Conservation (phyloP, 306 rosid genomes). For the Castanopsis chinensis region DNA sequence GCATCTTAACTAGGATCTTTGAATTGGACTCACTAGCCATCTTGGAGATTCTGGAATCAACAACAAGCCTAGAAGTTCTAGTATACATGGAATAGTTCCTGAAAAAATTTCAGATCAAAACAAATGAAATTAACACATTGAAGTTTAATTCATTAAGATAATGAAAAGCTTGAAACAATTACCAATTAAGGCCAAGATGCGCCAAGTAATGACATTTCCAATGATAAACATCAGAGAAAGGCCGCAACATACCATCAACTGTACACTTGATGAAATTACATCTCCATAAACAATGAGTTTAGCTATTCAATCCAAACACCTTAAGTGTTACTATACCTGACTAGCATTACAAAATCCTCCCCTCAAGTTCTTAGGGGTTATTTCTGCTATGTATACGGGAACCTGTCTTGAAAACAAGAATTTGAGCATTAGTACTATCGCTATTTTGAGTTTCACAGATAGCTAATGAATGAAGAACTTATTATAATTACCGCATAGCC, state of each 20-base stretch:
- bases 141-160: not conserved
- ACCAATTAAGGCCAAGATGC: slow-evolving; percentile 54
- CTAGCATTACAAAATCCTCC: slow-evolving; percentile 62
- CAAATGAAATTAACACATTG: not conserved
- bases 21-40: slow-evolving; percentile 69
- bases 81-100: slow-evolving; percentile 60
- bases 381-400: slow-evolving; percentile 72
- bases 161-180: not conserved
- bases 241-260: slow-evolving; percentile 66
- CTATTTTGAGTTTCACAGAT: not conserved
- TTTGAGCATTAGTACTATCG: not conserved
- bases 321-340: slow-evolving; percentile 38
- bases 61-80: slow-evolving; percentile 61
- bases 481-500: slow-evolving; percentile 57
- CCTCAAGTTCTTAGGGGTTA: slow-evolving; percentile 64
- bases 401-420: slow-evolving; percentile 40
- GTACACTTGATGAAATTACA: not conserved
- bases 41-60: slow-evolving; percentile 92
- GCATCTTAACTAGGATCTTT: not conserved
- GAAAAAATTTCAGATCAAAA: not conserved
- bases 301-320: not conserved
- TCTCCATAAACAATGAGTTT: slow-evolving; percentile 9
- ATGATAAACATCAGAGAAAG: slow-evolving; percentile 57
- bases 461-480: not conserved
- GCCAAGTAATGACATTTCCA: slow-evolving; percentile 59